A percentile compares a stretch with the other conserved stretches of the same genome.
phyloP scores from a whole-genome alignment of 208 protist genomes.

The Angomonas ambiguus region DNA sequence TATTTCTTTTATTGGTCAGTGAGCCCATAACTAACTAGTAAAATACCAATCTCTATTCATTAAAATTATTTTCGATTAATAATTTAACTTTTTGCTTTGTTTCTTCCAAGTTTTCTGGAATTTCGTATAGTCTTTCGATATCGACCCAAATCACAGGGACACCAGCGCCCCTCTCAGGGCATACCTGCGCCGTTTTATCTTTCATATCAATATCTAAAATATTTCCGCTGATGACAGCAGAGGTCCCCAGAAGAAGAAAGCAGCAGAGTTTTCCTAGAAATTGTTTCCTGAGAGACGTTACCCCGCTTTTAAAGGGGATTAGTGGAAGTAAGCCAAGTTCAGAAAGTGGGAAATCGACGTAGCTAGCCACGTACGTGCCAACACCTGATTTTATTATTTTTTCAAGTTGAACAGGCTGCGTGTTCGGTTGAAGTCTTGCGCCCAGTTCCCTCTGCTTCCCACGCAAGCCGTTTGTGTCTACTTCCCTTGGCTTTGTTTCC shows the following conservation, averaged over 20 bases:
- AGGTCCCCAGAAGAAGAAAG: conserved; percentile 47
- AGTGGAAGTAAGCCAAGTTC: conserved; percentile 19
- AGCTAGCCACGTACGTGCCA: conserved; percentile 25
- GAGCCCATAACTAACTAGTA: no score
- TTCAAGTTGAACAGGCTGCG: no score
- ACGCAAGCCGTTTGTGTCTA: no score
- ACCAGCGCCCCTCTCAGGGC: conserved; percentile 36
- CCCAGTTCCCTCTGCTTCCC: no score
- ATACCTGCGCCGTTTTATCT: conserved; percentile 33
- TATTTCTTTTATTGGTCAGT: no score
- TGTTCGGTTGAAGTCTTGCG: no score
- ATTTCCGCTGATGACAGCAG: conserved; percentile 44
- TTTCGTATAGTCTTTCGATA: conserved; percentile 33
- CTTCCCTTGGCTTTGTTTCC: no score
- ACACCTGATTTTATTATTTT: conserved; percentile 12
- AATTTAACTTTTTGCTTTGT: conserved; percentile 28
- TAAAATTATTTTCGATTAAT: no score
- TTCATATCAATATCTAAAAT: conserved; percentile 38
- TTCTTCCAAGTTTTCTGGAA: conserved; percentile 38
- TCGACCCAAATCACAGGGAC: conserved; percentile 38
- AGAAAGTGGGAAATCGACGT: conserved; percentile 24
- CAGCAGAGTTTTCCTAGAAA: conserved; percentile 36
- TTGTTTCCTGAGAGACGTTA: conserved; percentile 11
- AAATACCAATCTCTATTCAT: no score
- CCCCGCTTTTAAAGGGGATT: neutral